phyloP scores from a whole-genome alignment of 2,329 filamentous ascomycete species.

The Cryphonectria naterciae region DNA sequence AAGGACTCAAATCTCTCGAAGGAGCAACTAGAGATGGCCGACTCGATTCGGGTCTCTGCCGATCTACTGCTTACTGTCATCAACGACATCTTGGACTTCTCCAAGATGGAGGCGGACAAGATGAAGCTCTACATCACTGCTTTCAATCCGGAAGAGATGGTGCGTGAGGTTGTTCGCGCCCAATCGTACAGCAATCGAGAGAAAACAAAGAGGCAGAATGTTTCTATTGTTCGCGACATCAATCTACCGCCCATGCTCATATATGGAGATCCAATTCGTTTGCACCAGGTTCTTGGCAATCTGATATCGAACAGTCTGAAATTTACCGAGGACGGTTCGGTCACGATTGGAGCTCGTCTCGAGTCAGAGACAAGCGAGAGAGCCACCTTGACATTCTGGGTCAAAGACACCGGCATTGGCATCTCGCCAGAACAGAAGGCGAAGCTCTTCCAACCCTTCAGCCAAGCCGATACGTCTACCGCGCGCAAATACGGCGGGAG shows the following conservation, averaged over 20 bases:
- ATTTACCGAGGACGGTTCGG: constrained; percentile 84
- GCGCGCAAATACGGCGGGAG: constrained; percentile 91
- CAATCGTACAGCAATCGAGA: constrained; percentile 69
- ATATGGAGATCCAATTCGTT: constrained; percentile 67
- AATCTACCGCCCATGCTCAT: constrained; percentile 74
- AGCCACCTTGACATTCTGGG: constrained; percentile 80
- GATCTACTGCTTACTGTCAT: constrained; percentile 90
- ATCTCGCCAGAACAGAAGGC: constrained; percentile 81
- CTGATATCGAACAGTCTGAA: constrained; percentile 92
- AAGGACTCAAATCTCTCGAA: constrained; percentile 74
- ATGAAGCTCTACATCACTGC: constrained; percentile 78
- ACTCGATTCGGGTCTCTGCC: constrained; percentile 83
- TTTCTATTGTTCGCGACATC: constrained; percentile 71
- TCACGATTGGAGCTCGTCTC: constrained; percentile 79
- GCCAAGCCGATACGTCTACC: constrained; percentile 88
- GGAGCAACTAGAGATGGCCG: constrained; percentile 83
- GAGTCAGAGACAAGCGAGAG: constrained; percentile 71
- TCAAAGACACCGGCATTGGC: constrained; percentile 88
- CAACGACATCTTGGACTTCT: constrained; percentile 95
- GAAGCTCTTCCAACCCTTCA: constrained; percentile 90
- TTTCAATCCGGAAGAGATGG: constrained; percentile 70
- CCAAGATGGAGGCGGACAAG: constrained; percentile 87
- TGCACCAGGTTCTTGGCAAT: constrained; percentile 76
- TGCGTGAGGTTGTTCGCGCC: constrained; percentile 68
- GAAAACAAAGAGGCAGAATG: constrained; percentile 64